Evolutionary conservation across 1,284 basidiomycete species (phyloP).

Genomic region (Hymenochaete sp.): DNA sequence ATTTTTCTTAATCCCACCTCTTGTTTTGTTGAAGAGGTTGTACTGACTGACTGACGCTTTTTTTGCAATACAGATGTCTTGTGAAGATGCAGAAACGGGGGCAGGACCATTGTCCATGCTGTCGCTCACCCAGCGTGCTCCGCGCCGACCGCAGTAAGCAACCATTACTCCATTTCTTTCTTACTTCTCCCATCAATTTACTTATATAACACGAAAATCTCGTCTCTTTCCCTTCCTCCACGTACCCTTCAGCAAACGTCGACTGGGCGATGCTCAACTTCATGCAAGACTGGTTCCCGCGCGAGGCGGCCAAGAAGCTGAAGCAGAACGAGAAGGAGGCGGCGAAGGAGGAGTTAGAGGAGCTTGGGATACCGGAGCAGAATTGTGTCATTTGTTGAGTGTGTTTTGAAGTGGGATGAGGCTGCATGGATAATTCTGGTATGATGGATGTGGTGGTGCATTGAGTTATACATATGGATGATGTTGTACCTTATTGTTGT

Average conservation of each 20-base stretch:
- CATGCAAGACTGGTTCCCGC: constrained; percentile 90
- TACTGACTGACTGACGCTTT: not conserved
- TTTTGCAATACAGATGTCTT: constrained; percentile 71
- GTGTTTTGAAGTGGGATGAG: too few relatives aligned
- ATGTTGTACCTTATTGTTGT: too few relatives aligned
- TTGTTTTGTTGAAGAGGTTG: not conserved
- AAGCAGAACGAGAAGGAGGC: constrained; percentile 74
- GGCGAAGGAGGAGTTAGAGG: constrained; percentile 59
- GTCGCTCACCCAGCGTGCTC: constrained; percentile 69
- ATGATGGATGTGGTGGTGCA: too few relatives aligned
- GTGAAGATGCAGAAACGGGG: constrained; percentile 91
- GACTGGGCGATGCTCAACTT: constrained; percentile 78
- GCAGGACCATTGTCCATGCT: constrained; percentile 80
- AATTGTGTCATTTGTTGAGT: constrained; percentile 26
- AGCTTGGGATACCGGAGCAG: constrained; percentile 44
- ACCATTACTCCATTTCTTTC: constrained; percentile 7
- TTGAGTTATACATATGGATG: too few relatives aligned
- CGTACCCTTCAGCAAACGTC: constrained; percentile 65
- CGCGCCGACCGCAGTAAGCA: constrained; percentile 65
- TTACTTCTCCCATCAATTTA: constrained; percentile 1
- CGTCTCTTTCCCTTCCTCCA: too few relatives aligned
- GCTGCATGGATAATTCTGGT: too few relatives aligned
- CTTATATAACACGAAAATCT: too few relatives aligned
- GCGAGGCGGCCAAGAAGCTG: constrained; percentile 73
- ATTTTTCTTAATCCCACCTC: not conserved